Conservation (phyloP, 1,284 basidiomycete species). For the Hymenochaete sp. region DNA sequence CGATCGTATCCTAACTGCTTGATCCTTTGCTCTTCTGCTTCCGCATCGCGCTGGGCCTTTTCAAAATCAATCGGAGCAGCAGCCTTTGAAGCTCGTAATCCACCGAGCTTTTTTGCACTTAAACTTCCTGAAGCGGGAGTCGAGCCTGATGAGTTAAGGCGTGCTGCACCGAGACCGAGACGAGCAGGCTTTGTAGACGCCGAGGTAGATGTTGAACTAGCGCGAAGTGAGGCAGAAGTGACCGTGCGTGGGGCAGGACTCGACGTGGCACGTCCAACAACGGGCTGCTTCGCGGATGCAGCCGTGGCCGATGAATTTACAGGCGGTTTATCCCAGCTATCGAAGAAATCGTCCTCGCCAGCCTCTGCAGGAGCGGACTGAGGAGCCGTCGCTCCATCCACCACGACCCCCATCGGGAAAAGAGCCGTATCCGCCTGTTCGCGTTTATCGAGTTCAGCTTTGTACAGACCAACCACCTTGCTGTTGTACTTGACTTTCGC, state of each 20-base stretch:
- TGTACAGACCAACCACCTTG: constrained; percentile 80
- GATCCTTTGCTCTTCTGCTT: constrained; percentile 83
- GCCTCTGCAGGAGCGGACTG: constrained; percentile 32
- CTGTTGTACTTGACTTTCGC: constrained; percentile 87
- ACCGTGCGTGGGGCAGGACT: constrained; percentile 48
- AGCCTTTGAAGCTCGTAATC: constrained; percentile 80
- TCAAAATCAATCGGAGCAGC: constrained; percentile 79
- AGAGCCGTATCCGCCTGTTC: constrained; percentile 72
- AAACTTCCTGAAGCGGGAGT: constrained; percentile 29
- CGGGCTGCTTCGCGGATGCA: constrained; percentile 47
- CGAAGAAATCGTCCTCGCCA: constrained; percentile 89
- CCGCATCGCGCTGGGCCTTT: constrained; percentile 80
- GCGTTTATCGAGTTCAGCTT: constrained; percentile 80
- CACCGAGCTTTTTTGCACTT: constrained; percentile 55
- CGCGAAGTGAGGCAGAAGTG: constrained; percentile 50
- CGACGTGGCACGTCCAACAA: constrained; percentile 42
- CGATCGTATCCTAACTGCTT: constrained; percentile 86
- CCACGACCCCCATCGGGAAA: constrained; percentile 57
- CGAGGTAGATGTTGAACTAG: constrained; percentile 33
- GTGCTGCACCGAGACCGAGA: constrained; percentile 46
- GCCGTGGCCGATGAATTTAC: constrained; percentile 42
- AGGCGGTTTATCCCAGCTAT: constrained; percentile 87
- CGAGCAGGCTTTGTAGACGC: constrained; percentile 29
- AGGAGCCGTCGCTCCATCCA: constrained; percentile 65
- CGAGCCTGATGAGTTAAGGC: constrained; percentile 30